Evolutionary conservation across 257 asterid species (phyloP), one percentile per base, ranked within the genome.

Genomic region (Leptodermis oblonga): DNA sequence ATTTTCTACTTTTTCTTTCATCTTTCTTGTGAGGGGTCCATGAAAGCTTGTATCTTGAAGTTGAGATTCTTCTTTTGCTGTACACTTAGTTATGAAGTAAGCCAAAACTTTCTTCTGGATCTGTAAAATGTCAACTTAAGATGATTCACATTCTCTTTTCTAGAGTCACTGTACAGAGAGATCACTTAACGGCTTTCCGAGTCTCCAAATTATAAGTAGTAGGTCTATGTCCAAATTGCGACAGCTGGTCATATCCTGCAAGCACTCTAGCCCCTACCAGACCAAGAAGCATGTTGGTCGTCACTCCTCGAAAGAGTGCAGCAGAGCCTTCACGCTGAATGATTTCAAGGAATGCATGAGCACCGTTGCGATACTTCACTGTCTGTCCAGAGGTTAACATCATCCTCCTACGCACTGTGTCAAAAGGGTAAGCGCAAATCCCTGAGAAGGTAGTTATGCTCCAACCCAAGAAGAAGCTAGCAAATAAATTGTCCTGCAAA

Each of bases 241-340:
- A 78, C 55, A 93, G 82, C 74, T 86, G 86, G 78, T 93, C 99
- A 69, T 93, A 93, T 82, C 97, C 99, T 43, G 96, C 95, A 76
- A 93, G 99, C 28, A 91, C 97, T 67, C 97, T 97, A 37, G 97
- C 99, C 66, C 99, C 97, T 15, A 97, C 96, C 62, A 90, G 84
- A 43, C 99, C 97, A 26, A 88, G 86, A 67, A 93, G 88, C 83
- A 90, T 86, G 76, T 93, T 93, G 70, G 99, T 96, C 0, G 90
- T 76, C 70, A 87, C 96, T 76, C 99, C 98, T 76, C 95, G 82
- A 65, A 72, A 92, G 22, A 90, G 87, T 12, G 92, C 90, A 23
- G 73, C 1, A 74, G 81, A 80, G 34, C 98, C 98, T 81, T 92
- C 97, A 3, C 41, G 66, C 12, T 80, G 87, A 62, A 82, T 65